A percentile compares a stretch with the other conserved stretches of the same genome.
phyloP scores from a whole-genome alignment of 2,329 filamentous ascomycete species.

The Gnomoniopsis smithogilvyi region DNA sequence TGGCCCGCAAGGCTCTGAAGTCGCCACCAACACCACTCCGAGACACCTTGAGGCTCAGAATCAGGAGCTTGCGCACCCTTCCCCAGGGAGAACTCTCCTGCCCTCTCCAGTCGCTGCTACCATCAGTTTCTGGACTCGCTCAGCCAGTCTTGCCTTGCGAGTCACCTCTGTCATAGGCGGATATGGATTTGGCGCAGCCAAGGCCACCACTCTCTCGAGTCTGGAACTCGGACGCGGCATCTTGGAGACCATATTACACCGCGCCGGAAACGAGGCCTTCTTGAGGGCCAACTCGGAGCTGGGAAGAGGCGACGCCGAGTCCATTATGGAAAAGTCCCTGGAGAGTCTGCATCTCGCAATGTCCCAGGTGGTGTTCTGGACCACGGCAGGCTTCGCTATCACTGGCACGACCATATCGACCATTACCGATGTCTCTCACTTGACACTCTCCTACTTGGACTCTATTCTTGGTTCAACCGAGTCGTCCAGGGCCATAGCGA shows the following conservation, averaged over 20 bases:
- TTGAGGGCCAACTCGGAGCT: conserved; percentile 42
- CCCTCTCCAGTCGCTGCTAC: conserved; percentile 55
- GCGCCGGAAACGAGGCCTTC: conserved; percentile 49
- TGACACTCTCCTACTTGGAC: conserved; percentile 58
- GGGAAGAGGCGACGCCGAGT: conserved; percentile 51
- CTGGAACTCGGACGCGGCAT: conserved; percentile 54
- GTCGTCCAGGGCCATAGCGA: conserved; percentile 63
- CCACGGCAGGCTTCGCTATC: conserved; percentile 57
- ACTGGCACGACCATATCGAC: conserved; percentile 53
- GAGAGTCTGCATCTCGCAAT: conserved; percentile 56
- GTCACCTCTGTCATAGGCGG: conserved; percentile 49
- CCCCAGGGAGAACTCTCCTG: conserved; percentile 47
- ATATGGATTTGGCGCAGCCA: conserved; percentile 50
- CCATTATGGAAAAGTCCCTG: conserved; percentile 53
- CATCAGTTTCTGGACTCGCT: conserved; percentile 59
- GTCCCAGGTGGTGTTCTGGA: conserved; percentile 58
- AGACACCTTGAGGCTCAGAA: conserved; percentile 2
- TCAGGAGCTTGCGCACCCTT: conserved; percentile 5
- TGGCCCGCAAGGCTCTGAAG: neutral
- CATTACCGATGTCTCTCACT: conserved; percentile 54
- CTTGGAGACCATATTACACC: conserved; percentile 51
- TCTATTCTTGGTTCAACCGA: conserved; percentile 67
- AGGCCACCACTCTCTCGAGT: conserved; percentile 54
- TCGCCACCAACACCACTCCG: neutral
- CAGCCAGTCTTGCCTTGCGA: conserved; percentile 55